Evolutionary conservation across 2,329 filamentous ascomycete genomes (phyloP), one percentile per base, ranked within the genome.

Genomic region (Knufia fluminis): DNA sequence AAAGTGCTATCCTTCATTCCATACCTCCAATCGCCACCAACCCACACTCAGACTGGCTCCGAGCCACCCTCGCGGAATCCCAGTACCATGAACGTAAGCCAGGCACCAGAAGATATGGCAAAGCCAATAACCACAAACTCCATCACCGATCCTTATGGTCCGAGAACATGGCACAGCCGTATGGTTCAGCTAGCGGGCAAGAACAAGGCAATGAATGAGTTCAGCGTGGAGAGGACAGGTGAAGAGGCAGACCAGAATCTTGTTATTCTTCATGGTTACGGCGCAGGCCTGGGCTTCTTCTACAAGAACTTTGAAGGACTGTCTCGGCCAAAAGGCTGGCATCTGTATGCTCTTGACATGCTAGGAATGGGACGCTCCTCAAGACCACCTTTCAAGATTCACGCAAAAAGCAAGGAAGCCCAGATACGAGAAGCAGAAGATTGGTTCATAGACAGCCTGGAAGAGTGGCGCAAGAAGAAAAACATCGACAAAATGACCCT

Each of bases 291-390:
- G 0, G 92, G 91, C 19, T 97, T 98, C 69, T 98, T 94, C 74
- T 98, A 96, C 75, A 91, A 92, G 70, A 98, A 98, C 65, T 95
- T 94, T 53, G 92, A 98, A 66, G 81, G 83, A 4, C 70, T 98
- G 28, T 90, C 84, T 40, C 81, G 90, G 16, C 71, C 81, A 1
- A 73, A 77, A 23, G 89, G 90, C 23, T 94, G 92, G 82, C 90
- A 87, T 61, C 70, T 98, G 16, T 97, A 92, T 64, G 88, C 91
- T 1, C 72, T 98, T n/a, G 91, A 98, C 62, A 80, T 97, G 76
- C 75, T 96, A 14, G 91, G 91, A 51, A 96, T 96, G 86, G 91
- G 91, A 51, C 83, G 94, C 61, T 94, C 86, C 50, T 83, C 80
- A 22, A 77, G 91, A 3, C 91, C 92, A 1, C 69, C 80, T 0